These are phyloP conservation scores for Teunomyces gatunensis DNA, from an alignment of 805 yeast genomes.

Conservation along the genomic window DNA sequence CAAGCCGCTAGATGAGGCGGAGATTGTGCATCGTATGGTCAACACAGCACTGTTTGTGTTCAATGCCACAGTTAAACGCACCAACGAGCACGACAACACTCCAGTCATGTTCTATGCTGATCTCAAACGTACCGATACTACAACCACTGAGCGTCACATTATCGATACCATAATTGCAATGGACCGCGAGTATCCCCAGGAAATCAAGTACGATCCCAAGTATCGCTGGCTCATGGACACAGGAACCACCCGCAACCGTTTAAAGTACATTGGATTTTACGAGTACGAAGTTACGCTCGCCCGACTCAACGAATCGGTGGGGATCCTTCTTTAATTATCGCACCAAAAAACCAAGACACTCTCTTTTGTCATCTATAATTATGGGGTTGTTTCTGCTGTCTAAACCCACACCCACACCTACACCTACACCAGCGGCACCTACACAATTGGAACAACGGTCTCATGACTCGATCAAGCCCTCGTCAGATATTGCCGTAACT, in stretches of 20 bases:
- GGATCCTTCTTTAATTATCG: neutral
- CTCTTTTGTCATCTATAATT: neutral
- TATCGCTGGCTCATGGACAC: slow-evolving; percentile 21
- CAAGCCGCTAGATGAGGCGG: slow-evolving; percentile 6
- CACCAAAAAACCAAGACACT: neutral
- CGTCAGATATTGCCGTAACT: slow-evolving; percentile 27
- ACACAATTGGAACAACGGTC: slow-evolving; percentile 26
- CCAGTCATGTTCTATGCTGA: slow-evolving; percentile 17
- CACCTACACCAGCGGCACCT: slow-evolving; percentile 2
- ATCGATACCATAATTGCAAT: slow-evolving; percentile 22
- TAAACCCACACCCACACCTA: slow-evolving; percentile 5
- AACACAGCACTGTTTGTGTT: slow-evolving; percentile 31
- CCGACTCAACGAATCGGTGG: slow-evolving; percentile 25
- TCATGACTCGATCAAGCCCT: slow-evolving; percentile 21
- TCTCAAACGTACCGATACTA: slow-evolving; percentile 11
- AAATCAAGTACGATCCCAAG: slow-evolving; percentile 23
- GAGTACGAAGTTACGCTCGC: slow-evolving; percentile 25
- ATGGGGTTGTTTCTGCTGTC: slow-evolving; percentile 18
- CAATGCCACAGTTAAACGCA: slow-evolving; percentile 25
- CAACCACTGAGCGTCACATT: slow-evolving; percentile 20
- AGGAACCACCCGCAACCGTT: slow-evolving; percentile 4
- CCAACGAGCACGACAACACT: slow-evolving; percentile 5
- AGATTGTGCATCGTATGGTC: slow-evolving; percentile 17
- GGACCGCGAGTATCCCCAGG: slow-evolving; percentile 19
- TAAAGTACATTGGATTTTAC: slow-evolving; percentile 18